These are phyloP conservation scores for Polytrichum formosum DNA, from an alignment of 225 moss, liverwort and hornwort species.

Conservation along the genomic window DNA sequence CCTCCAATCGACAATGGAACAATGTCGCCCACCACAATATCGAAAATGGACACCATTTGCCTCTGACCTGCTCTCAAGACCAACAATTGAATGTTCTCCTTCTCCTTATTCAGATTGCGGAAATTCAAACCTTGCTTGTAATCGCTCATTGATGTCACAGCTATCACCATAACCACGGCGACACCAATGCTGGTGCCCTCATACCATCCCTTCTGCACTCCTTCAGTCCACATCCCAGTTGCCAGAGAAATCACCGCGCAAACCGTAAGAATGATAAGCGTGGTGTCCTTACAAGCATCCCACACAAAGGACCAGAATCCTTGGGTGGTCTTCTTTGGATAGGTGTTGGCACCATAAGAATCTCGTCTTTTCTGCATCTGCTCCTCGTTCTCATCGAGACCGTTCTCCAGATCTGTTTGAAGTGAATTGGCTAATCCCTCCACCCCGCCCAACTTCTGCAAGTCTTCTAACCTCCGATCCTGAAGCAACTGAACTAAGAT, in stretches of 20 bases:
- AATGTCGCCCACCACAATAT: conserved; percentile 75
- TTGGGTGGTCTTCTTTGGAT: conserved; percentile 27
- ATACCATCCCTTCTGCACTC: conserved; percentile 53
- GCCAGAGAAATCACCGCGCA: conserved; percentile 65
- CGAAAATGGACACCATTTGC: conserved; percentile 58
- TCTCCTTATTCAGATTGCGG: conserved; percentile 60
- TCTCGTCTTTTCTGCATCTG: conserved; percentile 23
- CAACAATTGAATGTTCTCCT: conserved; percentile 64
- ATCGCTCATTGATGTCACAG: conserved; percentile 65
- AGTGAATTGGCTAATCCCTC: conserved; percentile 8
- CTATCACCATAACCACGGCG: conserved; percentile 68
- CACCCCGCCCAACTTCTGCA: conserved; percentile 16
- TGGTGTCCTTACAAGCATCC: conserved; percentile 64
- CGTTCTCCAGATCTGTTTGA: conserved; percentile 11
- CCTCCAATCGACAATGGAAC: conserved; percentile 64
- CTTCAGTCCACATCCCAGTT: conserved; percentile 80
- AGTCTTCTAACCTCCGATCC: conserved; percentile 13
- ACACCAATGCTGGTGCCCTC: conserved; percentile 63
- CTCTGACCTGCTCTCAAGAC: conserved; percentile 69
- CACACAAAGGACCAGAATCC: conserved; percentile 46
- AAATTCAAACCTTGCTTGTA: conserved; percentile 82
- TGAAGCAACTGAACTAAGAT: conserved; percentile 10
- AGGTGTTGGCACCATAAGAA: conserved; percentile 27
- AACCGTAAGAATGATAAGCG: conserved; percentile 46
- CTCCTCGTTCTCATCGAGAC: conserved; percentile 26